Percentiles rank a stretch among this genome's conserved stretches.
Conservation (phyloP, 2,329 filamentous ascomycete species). For the Falciphora oryzae region DNA sequence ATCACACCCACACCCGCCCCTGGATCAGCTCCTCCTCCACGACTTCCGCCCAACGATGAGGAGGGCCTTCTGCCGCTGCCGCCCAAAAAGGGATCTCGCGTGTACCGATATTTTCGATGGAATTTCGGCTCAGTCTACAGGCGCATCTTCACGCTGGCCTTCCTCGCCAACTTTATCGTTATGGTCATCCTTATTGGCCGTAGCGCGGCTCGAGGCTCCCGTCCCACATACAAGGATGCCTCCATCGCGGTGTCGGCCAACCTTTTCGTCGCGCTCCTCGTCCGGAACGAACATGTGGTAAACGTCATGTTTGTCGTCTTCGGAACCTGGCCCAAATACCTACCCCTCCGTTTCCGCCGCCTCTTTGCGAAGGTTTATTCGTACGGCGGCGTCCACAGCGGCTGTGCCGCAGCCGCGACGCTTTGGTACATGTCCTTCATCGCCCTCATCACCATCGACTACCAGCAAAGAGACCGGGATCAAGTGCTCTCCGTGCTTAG, state of each 20-base stretch:
- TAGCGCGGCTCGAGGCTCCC: slow-evolving; percentile 2
- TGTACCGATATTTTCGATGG: slow-evolving; percentile 23
- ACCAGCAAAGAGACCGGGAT: slow-evolving; percentile 10
- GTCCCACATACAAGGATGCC: slow-evolving; percentile 17
- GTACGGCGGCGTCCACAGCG: slow-evolving; percentile 47
- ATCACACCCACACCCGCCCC: neutral
- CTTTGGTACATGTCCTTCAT: slow-evolving; percentile 39
- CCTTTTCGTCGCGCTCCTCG: slow-evolving; percentile 37
- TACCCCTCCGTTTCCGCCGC: slow-evolving; percentile 38
- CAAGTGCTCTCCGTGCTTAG: slow-evolving; percentile 17
- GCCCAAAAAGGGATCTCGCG: slow-evolving; percentile 4
- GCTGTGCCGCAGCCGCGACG: slow-evolving; percentile 42
- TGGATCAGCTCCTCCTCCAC: neutral
- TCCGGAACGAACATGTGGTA: slow-evolving; percentile 47
- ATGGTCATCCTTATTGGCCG: slow-evolving; percentile 17
- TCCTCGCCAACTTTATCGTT: slow-evolving; percentile 29
- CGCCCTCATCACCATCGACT: slow-evolving; percentile 27
- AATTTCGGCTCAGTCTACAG: slow-evolving; percentile 31
- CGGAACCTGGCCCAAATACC: slow-evolving; percentile 20
- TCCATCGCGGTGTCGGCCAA: slow-evolving; percentile 30
- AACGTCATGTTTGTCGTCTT: slow-evolving; percentile 42
- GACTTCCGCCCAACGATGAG: neutral
- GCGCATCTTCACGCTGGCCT: slow-evolving; percentile 34
- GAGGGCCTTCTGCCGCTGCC: slow-evolving; percentile 3
- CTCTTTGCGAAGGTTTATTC: slow-evolving; percentile 46